These are phyloP conservation scores for Magnaporthiopsis incrustans DNA, from an alignment of 2,329 filamentous ascomycete species.

Conservation along the genomic window DNA sequence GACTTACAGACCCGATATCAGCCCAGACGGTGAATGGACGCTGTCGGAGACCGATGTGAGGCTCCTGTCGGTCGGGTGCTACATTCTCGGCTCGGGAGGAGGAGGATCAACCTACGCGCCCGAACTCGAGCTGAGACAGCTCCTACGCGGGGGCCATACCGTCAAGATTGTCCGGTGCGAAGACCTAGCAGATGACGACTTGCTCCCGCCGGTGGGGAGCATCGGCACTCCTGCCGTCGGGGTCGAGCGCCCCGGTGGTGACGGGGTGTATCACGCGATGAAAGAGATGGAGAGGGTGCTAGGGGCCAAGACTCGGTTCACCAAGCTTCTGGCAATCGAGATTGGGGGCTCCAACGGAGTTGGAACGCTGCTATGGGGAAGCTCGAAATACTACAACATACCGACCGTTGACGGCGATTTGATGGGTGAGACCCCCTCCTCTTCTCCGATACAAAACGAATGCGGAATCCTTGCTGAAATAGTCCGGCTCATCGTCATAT, in stretches of 20 bases:
- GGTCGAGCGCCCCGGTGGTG: slow-evolving; percentile 32
- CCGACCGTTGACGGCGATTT: slow-evolving; percentile 46
- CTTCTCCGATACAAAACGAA: no score
- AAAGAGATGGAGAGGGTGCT: slow-evolving; percentile 33
- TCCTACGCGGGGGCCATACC: slow-evolving; percentile 39
- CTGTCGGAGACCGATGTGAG: slow-evolving; percentile 48
- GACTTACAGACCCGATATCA: slow-evolving; percentile 40
- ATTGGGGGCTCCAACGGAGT: slow-evolving; percentile 61
- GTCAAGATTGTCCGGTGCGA: slow-evolving; percentile 43
- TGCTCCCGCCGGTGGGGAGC: slow-evolving; percentile 47
- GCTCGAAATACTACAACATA: slow-evolving; percentile 37
- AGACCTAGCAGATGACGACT: slow-evolving; percentile 40
- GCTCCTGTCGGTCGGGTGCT: slow-evolving; percentile 51
- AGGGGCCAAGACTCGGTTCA: slow-evolving; percentile 46
- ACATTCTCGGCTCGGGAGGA: slow-evolving; percentile 53
- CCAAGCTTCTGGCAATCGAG: slow-evolving; percentile 52
- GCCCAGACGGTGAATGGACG: slow-evolving; percentile 42
- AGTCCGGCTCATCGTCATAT: neutral
- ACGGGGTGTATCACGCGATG: slow-evolving; percentile 5
- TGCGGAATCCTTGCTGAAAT: neutral
- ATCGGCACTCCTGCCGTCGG: slow-evolving; percentile 52
- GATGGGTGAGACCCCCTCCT: slow-evolving; percentile 33
- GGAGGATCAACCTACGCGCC: slow-evolving; percentile 47
- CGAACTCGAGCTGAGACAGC: slow-evolving; percentile 41
- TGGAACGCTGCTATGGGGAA: slow-evolving; percentile 47